Evolutionary conservation across 225 moss, liverwort and hornwort species (phyloP).

Genomic region (Neckera pumila): DNA sequence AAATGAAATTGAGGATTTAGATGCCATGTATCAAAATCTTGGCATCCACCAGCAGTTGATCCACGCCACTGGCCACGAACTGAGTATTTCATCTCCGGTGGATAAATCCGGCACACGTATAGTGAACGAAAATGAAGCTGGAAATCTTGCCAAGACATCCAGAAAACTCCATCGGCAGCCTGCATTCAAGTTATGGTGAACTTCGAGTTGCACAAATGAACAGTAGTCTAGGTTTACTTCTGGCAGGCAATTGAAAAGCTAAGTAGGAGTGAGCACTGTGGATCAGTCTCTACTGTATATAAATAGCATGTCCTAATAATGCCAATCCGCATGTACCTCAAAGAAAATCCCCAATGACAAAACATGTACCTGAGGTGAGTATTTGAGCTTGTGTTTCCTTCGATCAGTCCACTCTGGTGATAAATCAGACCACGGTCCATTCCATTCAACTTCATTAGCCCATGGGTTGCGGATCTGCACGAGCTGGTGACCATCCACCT

Average conservation of each 20-base stretch:
- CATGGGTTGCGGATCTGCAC: conserved; percentile 98
- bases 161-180: conserved; percentile 96
- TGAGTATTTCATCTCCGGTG: conserved; percentile 95
- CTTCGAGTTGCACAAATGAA: not conserved
- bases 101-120: conserved; percentile 97
- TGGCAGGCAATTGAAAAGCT: not conserved
- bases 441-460: conserved; percentile 99
- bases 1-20: conserved; percentile 93
- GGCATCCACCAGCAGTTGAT: conserved; percentile 94
- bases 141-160: conserved; percentile 99
- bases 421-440: conserved; percentile 98
- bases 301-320: not conserved
- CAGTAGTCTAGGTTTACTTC: not conserved
- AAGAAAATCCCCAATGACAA: not conserved
- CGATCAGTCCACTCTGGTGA: conserved; percentile 98
- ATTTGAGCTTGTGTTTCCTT: conserved; percentile 97
- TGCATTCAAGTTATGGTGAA: conserved; percentile 4
- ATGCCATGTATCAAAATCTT: conserved; percentile 97
- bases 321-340: not conserved
- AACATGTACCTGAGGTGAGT: conserved; percentile 79
- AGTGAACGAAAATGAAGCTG: conserved; percentile 97
- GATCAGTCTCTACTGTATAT: not conserved
- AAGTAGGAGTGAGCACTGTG: not conserved
- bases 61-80: conserved; percentile 96
- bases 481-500: conserved; percentile 92